Percentiles rank a stretch among this genome's conserved stretches.
These are phyloP conservation scores for Flaveria linearis DNA, from an alignment of 129 eudicot genomes.

Conservation along the genomic window DNA sequence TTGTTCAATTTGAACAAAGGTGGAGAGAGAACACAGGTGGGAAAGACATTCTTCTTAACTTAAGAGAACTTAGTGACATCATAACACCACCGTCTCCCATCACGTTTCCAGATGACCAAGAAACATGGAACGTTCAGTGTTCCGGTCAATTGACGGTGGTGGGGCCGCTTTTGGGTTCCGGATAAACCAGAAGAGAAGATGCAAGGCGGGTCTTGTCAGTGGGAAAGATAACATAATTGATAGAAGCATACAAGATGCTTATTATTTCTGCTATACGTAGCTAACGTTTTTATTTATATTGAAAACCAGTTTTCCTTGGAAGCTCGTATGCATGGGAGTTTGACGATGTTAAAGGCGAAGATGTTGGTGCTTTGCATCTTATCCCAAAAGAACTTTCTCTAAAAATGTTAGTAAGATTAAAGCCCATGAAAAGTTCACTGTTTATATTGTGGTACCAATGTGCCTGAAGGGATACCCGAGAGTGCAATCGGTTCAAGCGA, in stretches of 20 bases:
- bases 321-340: constrained; percentile 64
- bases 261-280: constrained; percentile 76
- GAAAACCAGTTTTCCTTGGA: constrained; percentile 85
- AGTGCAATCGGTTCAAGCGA: constrained; percentile 87
- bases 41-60: constrained; percentile 57
- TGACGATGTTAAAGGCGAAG: constrained; percentile 61
- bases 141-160: constrained; percentile 76
- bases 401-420: constrained; percentile 71
- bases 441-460: constrained; percentile 84
- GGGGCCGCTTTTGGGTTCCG: constrained; percentile 89
- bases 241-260: constrained; percentile 84
- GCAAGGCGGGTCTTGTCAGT: constrained; percentile 75
- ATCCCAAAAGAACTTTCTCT: constrained; percentile 76
- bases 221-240: constrained; percentile 86
- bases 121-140: constrained; percentile 77
- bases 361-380: constrained; percentile 72
- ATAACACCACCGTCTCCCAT: constrained; percentile 72
- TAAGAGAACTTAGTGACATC: constrained; percentile 58
- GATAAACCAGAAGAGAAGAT: constrained; percentile 71
- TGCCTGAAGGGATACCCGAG: constrained; percentile 91
- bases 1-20: constrained; percentile 71
- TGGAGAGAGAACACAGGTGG: constrained; percentile 89
- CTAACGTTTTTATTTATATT: constrained; percentile 68
- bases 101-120: constrained; percentile 64
- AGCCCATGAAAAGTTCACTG: constrained; percentile 78